Conservation (phyloP, 1,284 basidiomycete genomes). For the Moesziomyces sp. region DNA sequence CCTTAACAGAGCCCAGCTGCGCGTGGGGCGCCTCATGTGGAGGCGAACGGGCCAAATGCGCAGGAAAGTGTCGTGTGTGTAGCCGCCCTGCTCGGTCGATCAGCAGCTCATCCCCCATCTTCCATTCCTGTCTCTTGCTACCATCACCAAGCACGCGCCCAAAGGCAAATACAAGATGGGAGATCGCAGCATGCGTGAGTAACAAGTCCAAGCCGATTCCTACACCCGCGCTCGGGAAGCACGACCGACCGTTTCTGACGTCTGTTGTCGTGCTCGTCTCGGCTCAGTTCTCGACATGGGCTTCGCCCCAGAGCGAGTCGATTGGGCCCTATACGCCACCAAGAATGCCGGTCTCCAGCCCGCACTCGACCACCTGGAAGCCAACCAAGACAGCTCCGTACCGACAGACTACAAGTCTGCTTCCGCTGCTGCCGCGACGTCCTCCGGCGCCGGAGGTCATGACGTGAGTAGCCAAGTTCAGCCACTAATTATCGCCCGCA, state of each 20-base stretch:
- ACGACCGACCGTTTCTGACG: not conserved
- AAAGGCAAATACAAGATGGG: conserved; percentile 26
- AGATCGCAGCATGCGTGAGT: conserved; percentile 41
- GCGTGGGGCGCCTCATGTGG: conserved; percentile 9
- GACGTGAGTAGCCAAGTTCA: conserved; percentile 23
- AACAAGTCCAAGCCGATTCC: not conserved
- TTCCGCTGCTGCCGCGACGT: conserved; percentile 9
- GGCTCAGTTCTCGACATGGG: conserved; percentile 64
- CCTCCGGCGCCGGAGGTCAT: conserved; percentile 22
- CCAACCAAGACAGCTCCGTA: conserved; percentile 57
- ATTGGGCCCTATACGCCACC: conserved; percentile 64
- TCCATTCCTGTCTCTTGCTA: not conserved
- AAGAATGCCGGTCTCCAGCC: conserved; percentile 55
- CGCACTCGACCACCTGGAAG: conserved; percentile 65
- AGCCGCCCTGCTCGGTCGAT: conserved; percentile 1
- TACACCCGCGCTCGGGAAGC: not conserved
- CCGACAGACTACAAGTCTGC: conserved; percentile 51
- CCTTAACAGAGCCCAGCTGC: conserved; percentile 8
- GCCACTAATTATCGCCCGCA: not conserved
- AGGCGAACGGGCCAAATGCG: conserved; percentile 32
- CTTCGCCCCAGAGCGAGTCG: conserved; percentile 61
- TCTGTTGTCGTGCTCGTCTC: not conserved
- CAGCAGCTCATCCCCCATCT: not conserved
- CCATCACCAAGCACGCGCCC: not conserved
- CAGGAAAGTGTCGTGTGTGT: conserved; percentile 23